phyloP scores from a whole-genome alignment of 306 rosid genomes.

The Sophora flavescens region DNA sequence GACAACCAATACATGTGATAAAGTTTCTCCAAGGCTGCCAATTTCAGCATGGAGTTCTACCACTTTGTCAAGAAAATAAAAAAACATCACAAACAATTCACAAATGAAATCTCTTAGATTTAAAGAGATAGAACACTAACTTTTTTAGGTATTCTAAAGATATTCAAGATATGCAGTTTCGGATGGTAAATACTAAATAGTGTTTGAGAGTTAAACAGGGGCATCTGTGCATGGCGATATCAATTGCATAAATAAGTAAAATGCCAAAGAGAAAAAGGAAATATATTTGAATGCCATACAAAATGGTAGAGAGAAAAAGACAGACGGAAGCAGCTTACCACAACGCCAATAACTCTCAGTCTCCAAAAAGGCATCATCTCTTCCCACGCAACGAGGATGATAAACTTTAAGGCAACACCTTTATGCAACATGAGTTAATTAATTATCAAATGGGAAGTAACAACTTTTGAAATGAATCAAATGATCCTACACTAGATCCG shows the following conservation, averaged over 20 bases:
- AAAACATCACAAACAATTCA: not conserved
- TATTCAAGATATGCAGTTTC: conserved; percentile 10
- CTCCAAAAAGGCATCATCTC: conserved; percentile 58
- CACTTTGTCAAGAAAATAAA: conserved; percentile 12
- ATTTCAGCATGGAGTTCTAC: conserved; percentile 7
- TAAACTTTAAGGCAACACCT: conserved; percentile 81
- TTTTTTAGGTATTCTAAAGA: not conserved
- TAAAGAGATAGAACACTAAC: conserved; percentile 8
- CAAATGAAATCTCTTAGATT: conserved; percentile 2
- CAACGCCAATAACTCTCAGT: conserved; percentile 55
- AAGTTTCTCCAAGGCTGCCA: conserved; percentile 24
- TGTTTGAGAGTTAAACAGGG: conserved; percentile 4
- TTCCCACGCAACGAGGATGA: conserved; percentile 62
- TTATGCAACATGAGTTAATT: conserved; percentile 48
- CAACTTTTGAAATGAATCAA: conserved; percentile 15
- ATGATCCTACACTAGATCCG: conserved; percentile 31
- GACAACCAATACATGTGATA: not conserved
- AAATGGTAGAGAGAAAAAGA: conserved; percentile 40
- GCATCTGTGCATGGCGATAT: conserved; percentile 11
- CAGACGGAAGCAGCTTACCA: conserved; percentile 61
- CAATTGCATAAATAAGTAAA: conserved; percentile 28
- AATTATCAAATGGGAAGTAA: conserved; percentile 28
- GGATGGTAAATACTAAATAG: conserved; percentile 13
- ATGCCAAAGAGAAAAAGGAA: conserved; percentile 6
- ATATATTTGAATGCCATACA: conserved; percentile 33